Percentiles rank a stretch among this genome's conserved stretches.
Evolutionary conservation across 2,329 filamentous ascomycete genomes (phyloP).

Genomic region (Oidium heveae): DNA sequence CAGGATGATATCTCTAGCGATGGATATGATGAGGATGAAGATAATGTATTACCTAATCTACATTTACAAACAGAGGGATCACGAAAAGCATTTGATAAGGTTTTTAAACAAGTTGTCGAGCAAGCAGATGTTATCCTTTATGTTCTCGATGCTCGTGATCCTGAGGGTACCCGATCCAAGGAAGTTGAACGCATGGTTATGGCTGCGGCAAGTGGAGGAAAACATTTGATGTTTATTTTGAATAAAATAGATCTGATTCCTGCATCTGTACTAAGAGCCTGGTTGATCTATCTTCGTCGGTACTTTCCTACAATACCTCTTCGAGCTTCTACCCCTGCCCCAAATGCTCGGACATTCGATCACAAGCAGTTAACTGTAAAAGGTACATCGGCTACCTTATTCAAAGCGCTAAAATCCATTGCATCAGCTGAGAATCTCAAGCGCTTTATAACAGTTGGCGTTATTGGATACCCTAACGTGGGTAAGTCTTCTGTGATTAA

Average conservation of each 20-base stretch:
- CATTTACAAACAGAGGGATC: conserved; percentile 36
- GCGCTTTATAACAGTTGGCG: conserved; percentile 70
- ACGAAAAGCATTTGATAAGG: conserved; percentile 75
- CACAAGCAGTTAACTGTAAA: conserved; percentile 74
- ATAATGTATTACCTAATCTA: conserved; percentile 24
- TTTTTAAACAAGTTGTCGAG: conserved; percentile 82
- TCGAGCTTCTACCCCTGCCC: conserved; percentile 55
- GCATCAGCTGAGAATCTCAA: conserved; percentile 65
- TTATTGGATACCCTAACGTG: conserved; percentile 89
- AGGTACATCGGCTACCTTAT: conserved; percentile 60
- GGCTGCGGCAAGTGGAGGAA: conserved; percentile 61
- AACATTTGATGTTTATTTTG: conserved; percentile 70
- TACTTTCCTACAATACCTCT: conserved; percentile 84
- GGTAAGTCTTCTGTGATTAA: conserved; percentile 96
- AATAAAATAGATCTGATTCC: conserved; percentile 94
- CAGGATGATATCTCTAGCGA: conserved; percentile 25
- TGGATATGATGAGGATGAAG: conserved; percentile 20
- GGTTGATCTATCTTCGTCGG: conserved; percentile 61
- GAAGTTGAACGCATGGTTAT: conserved; percentile 80
- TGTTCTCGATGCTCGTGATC: conserved; percentile 77
- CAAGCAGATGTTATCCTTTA: conserved; percentile 79
- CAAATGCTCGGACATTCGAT: conserved; percentile 77
- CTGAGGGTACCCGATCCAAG: conserved; percentile 69
- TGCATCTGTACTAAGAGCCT: conserved; percentile 54
- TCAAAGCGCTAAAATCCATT: conserved; percentile 75